Percentiles rank a stretch among this genome's conserved stretches.
Conservation (phyloP, 164 flowering plant genomes). For the Sextonia rubra region DNA sequence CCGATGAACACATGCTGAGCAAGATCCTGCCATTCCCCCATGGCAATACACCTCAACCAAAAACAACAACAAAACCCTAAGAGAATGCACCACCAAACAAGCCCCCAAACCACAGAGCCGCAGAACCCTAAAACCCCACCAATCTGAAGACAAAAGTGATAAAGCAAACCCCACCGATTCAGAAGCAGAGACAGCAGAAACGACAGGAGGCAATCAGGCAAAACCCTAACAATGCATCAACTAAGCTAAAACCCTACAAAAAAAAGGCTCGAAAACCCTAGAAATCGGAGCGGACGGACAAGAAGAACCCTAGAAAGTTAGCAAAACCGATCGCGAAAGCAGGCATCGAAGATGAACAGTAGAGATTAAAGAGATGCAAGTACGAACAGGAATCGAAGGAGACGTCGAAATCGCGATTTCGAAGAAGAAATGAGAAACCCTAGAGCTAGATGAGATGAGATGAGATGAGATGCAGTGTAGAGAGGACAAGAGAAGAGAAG, state of each 20-base stretch:
- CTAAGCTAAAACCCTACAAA: too few species aligned
- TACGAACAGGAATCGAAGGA: background rate
- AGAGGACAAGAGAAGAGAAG: too few species aligned
- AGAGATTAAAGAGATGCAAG: background rate
- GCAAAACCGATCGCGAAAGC: background rate
- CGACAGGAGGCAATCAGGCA: too few species aligned
- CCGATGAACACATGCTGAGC: conserved; percentile 67
- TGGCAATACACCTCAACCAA: conserved; percentile 3
- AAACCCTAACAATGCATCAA: too few species aligned
- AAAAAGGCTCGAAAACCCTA: conserved; percentile 10
- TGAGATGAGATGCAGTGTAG: too few species aligned
- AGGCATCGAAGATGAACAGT: background rate
- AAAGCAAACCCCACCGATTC: too few species aligned
- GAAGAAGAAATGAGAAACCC: too few species aligned
- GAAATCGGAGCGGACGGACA: background rate
- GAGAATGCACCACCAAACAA: background rate
- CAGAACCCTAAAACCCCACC: too few species aligned
- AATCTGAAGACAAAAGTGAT: too few species aligned
- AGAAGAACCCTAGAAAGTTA: background rate
- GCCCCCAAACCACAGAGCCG: too few species aligned
- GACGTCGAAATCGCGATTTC: background rate
- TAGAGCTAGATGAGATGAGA: too few species aligned
- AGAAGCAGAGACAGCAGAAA: too few species aligned
- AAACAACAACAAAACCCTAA: background rate
- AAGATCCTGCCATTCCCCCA: conserved; percentile 71